Evolutionary conservation across 805 yeast species (phyloP).

Genomic region (Candida xyloterini): DNA sequence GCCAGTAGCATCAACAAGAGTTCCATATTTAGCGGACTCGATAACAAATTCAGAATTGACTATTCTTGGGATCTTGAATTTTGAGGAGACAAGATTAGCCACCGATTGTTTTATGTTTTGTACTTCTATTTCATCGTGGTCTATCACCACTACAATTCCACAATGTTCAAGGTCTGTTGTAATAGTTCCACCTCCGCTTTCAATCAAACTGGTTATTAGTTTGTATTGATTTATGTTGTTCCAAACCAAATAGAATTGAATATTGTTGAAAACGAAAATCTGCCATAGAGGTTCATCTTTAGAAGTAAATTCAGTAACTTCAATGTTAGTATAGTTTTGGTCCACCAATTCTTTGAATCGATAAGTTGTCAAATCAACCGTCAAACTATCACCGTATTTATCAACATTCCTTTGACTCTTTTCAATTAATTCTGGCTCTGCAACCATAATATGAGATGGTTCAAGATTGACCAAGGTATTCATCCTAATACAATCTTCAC

Average conservation of each 20-base stretch:
- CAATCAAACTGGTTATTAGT: conserved; percentile 28
- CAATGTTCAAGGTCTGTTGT: conserved; percentile 30
- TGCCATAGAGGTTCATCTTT: neutral
- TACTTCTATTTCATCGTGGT: conserved; percentile 5
- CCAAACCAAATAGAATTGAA: conserved; percentile 35
- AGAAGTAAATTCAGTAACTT: neutral
- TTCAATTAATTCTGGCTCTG: conserved; percentile 31
- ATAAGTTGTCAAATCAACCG: conserved; percentile 28
- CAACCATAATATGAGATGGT: conserved; percentile 52
- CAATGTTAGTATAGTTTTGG: neutral
- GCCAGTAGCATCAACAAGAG: conserved; percentile 15
- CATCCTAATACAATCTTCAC: conserved; percentile 57
- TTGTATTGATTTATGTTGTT: conserved; percentile 11
- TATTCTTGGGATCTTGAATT: conserved; percentile 33
- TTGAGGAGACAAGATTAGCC: conserved; percentile 5
- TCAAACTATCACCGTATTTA: conserved; percentile 59
- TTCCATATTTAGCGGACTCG: conserved; percentile 27
- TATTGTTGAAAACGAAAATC: conserved; percentile 31
- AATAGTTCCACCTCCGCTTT: conserved; percentile 44
- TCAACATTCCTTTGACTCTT: conserved; percentile 44
- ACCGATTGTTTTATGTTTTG: neutral
- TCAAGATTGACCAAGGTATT: conserved; percentile 50
- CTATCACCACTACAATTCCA: conserved; percentile 38
- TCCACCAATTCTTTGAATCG: conserved; percentile 24
- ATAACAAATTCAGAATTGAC: conserved; percentile 35